A percentile compares a stretch with the other conserved stretches of the same genome.
These are phyloP conservation scores for Penicillium vulpinum DNA, from an alignment of 2,329 filamentous ascomycete genomes.

Conservation along the genomic window DNA sequence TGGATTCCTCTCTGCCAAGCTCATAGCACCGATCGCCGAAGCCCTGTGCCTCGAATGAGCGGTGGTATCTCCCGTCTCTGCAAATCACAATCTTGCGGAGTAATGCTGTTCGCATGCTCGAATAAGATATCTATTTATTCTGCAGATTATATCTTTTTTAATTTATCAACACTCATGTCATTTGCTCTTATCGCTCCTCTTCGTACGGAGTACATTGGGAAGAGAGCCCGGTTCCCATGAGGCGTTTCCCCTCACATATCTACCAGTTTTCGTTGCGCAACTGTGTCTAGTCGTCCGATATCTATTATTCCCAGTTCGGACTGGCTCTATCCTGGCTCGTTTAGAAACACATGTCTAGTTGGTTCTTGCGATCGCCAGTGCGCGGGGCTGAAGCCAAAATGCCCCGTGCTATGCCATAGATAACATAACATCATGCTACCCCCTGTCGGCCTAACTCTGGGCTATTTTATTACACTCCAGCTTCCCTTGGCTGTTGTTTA, in stretches of 20 bases:
- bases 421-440: conserved; percentile 14
- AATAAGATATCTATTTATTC: background rate
- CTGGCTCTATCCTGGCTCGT: background rate
- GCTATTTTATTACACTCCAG: conserved; percentile 6
- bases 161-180: background rate
- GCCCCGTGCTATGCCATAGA: conserved; percentile 7
- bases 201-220: background rate
- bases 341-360: background rate
- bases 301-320: background rate
- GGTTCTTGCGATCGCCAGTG: conserved; percentile 8
- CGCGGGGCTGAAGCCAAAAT: conserved; percentile 7
- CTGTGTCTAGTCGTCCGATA: background rate
- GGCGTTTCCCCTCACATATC: background rate
- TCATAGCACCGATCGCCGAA: conserved; percentile 14
- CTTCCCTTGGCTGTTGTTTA: background rate
- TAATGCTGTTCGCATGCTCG: background rate
- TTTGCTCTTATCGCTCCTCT: conserved; percentile 2
- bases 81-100: conserved; percentile 23
- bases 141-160: background rate
- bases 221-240: background rate
- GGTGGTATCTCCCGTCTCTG: conserved; percentile 3
- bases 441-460: background rate
- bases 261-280: background rate
- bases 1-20: conserved; percentile 19
- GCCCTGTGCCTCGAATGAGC: conserved; percentile 9